Base-by-base conservation (phyloP, 2,329 filamentous ascomycete species). In the Hypoxylon sp. region DNA sequence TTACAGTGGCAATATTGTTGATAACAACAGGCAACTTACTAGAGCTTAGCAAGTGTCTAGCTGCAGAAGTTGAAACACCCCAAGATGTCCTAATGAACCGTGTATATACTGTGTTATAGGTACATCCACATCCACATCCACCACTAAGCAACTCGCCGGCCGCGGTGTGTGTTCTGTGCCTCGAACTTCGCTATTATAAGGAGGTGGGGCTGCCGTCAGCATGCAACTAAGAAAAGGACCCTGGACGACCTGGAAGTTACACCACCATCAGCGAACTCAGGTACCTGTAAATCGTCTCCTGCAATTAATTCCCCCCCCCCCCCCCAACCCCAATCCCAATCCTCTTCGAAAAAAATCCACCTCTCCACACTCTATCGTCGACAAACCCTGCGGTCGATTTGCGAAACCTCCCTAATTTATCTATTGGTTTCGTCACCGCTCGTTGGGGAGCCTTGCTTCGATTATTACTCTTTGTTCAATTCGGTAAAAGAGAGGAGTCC, bases 351-450 rank as follows among this genome's bases (percentile, higher is more conserved):
- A 35, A 44, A 54, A 49, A 36, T 31, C 48, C 23, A 37, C 40
- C 25, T n/a, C 38, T 56, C 51, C 46, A 52, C 45, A 40, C 32
- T 37, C 37, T 43, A 43, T 49, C 41, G 30, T 59, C 46, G 52
- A 59, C 41, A 38, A 34, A 25, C n/a, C 26, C 27, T 35, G 30
- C 44, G 21, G 21, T 25, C 32, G 36, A 43, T 17, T 47, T 55
- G 48, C 48, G 51, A 52, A 51, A 44, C 50, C 35, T 51, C 56
- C 42, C 50, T 57, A 46, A 55, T 55, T 58, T 49, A 50, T 52
- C 43, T 47, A 23, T 40, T 20, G 26, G 35, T 46, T 51, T 51
- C 49, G 44, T 45, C 45, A 25, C 17, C 35, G 34, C 36, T 35
- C 29, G 38, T 31, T 30, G 32, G 16, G 34, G 9, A 25, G 6